Evolutionary conservation across 2,329 filamentous ascomycete species (phyloP), one percentile per base, ranked within the genome.

Genomic region (Pseudogymnoascus sp.): DNA sequence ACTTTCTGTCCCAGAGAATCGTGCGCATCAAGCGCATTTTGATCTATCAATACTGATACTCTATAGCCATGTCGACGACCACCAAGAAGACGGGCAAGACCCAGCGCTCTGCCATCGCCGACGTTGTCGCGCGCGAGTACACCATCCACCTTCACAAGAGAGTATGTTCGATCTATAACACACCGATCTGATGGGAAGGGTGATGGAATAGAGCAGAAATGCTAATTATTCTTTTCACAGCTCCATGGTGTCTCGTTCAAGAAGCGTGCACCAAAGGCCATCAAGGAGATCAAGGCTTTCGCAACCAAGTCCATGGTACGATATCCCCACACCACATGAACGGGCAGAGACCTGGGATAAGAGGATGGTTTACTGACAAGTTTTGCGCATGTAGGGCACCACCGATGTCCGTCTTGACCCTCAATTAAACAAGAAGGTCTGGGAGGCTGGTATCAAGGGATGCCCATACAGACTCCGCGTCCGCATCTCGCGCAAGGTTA

Each of bases 81-180:
- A 76, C 78, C 71, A 88, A 87, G 82, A 80, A 82, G 70, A 77
- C 84, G 75, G 89, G 88, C 84, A 89, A 89, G 82, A 74, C 79
- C 73, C 79, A 80, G 76, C 91, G 93, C 79, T 96, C 91, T 81
- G 96, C 96, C 84, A 96, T 99, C 81, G 88, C 91, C 82, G 93
- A 99, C 83, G 96, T 99, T 78, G 93, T 99, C 80, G 89, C 95
- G 76, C 91, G 95, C 87, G 96, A 99, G 86, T 99, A 99, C 88
- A 99, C 95, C 82, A 97, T 99, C 84, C 93, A 99, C 88, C 84
- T 99, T 75, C 95, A 99, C 91, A 97, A 96, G 90, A 90, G 93
- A 83, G 91, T 96, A 93, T 79, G 89, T 89, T 79, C 65, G 66
- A 65, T 53, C 60, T 61, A 62, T 59, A 60, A 46, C 37, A 8